Evolutionary conservation across 225 moss, liverwort and hornwort species (phyloP).

Genomic region (Takakia lepidozioides): DNA sequence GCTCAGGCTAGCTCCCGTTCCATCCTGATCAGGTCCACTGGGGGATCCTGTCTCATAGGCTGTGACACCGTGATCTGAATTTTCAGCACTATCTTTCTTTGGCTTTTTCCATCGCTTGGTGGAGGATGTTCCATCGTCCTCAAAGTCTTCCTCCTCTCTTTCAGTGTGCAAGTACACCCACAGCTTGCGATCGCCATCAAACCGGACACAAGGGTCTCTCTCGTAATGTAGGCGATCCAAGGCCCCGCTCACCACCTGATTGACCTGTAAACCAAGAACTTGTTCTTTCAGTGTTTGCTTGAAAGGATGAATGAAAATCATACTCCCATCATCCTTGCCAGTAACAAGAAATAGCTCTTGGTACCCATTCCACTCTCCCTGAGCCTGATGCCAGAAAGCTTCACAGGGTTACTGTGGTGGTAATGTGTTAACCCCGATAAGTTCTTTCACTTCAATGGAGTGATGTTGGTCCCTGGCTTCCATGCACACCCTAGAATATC

Average conservation of each 20-base stretch:
- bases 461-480: too few species aligned
- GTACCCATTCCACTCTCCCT: too few species aligned
- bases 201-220: slow-evolving; percentile 80
- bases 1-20: slow-evolving; percentile 42
- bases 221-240: slow-evolving; percentile 79
- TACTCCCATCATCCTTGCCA: too few species aligned
- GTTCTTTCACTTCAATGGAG: too few species aligned
- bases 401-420: too few species aligned
- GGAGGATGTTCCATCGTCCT: slow-evolving; percentile 75
- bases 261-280: slow-evolving; percentile 56
- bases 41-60: slow-evolving; percentile 66
- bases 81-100: slow-evolving; percentile 65
- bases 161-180: slow-evolving; percentile 82
- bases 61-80: slow-evolving; percentile 47
- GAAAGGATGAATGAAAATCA: too few species aligned
- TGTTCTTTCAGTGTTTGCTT: too few species aligned
- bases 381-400: too few species aligned
- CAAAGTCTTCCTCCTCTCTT: slow-evolving; percentile 78
- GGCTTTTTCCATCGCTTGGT: slow-evolving; percentile 85
- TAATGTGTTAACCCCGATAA: too few species aligned
- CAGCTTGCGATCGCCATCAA: slow-evolving; percentile 77
- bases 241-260: slow-evolving; percentile 88
- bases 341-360: too few species aligned
- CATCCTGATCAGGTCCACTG: slow-evolving; percentile 50
- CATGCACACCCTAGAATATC: too few species aligned